Evolutionary conservation across 2,329 filamentous ascomycete genomes (phyloP), one percentile per base, ranked within the genome.

Genomic region (Botrytis pseudocinerea): DNA sequence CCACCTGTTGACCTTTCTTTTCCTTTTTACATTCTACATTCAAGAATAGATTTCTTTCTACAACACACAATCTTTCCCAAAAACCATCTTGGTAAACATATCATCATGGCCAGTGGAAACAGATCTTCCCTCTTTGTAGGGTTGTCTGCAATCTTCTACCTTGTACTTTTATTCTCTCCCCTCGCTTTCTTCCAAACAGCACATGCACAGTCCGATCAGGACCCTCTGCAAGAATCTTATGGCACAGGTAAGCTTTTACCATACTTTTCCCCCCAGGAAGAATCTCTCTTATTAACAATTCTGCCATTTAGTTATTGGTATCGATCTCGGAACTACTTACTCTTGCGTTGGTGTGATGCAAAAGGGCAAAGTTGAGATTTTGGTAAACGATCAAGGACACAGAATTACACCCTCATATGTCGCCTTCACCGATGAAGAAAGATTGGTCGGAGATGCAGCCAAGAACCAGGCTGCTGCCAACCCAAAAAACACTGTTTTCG

Each of bases 361-460:
- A 83, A 93, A 94, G 83, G 94, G 94, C 83, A 96, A 95, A 85
- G 94, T 97, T 79, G 94, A 97, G 82, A 97, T 97, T 86, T 88
- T 97, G 80, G 93, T 93, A 85, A 97, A 97, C 87, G 94, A 97
- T 85, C 94, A 97, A 88, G 94, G 94, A 88, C 94, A 97, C 90
- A 93, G 94, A 87, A 97, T 97, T 79, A 97, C 94, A 80, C 94
- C 94, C 72, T 97, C 94, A 77, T 97, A 96, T 85, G 94, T 97
- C 82, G 94, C 94, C 81, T 97, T 97, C 85, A 98, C 94, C 84
- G 95, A 98, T 80, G 94, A 98, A 77, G 96, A 98, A 86, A 92
- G 96, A 82, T 88, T 99, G 78, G 94, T 99, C 79, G 96, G 96
- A 88, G 96, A 99, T 84, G 94, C 96, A 81, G 94, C 94, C 81